A percentile compares a stretch with the other conserved stretches of the same genome.
Evolutionary conservation across 306 rosid species (phyloP).

Genomic region (Rosa lucieae): DNA sequence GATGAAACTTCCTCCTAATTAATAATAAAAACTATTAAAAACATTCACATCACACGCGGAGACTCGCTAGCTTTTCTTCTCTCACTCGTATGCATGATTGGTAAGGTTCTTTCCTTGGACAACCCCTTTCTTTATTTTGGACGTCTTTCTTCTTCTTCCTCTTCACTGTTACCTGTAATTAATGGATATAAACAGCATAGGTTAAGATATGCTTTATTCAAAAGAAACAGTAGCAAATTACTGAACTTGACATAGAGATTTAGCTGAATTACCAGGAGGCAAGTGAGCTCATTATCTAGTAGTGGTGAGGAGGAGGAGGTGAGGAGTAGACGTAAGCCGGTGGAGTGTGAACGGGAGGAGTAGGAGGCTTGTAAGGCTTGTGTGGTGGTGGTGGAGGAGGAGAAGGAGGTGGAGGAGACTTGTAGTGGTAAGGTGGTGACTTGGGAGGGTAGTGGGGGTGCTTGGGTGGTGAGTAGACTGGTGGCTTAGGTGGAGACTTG

Average conservation of each 20-base stretch:
- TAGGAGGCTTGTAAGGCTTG: slow-evolving; percentile 28
- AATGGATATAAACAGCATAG: background rate
- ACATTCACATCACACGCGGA: slow-evolving; percentile 19
- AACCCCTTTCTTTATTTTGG: slow-evolving; percentile 52
- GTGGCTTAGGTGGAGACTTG: slow-evolving; percentile 21
- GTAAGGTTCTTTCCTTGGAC: slow-evolving; percentile 18
- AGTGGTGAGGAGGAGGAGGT: slow-evolving; percentile 82
- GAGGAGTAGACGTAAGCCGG: slow-evolving; percentile 55
- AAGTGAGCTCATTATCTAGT: slow-evolving; percentile 32
- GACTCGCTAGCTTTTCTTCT: slow-evolving; percentile 21
- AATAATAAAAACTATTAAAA: background rate
- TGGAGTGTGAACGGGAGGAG: slow-evolving; percentile 42
- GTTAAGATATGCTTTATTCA: background rate
- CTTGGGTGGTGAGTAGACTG: background rate
- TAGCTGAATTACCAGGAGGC: slow-evolving; percentile 43
- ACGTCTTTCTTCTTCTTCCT: background rate
- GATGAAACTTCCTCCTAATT: background rate
- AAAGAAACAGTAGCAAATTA: background rate
- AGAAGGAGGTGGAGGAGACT: slow-evolving; percentile 10
- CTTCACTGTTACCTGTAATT: slow-evolving; percentile 37
- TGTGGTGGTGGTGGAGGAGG: slow-evolving; percentile 16
- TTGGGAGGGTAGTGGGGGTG: slow-evolving; percentile 9
- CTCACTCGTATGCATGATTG: slow-evolving; percentile 18
- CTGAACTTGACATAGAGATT: background rate
- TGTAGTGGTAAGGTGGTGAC: slow-evolving; percentile 13